These are phyloP conservation scores for Lasiosphaeriaceae sp. DNA, from an alignment of 495 filamentous ascomycete species.

Conservation along the genomic window DNA sequence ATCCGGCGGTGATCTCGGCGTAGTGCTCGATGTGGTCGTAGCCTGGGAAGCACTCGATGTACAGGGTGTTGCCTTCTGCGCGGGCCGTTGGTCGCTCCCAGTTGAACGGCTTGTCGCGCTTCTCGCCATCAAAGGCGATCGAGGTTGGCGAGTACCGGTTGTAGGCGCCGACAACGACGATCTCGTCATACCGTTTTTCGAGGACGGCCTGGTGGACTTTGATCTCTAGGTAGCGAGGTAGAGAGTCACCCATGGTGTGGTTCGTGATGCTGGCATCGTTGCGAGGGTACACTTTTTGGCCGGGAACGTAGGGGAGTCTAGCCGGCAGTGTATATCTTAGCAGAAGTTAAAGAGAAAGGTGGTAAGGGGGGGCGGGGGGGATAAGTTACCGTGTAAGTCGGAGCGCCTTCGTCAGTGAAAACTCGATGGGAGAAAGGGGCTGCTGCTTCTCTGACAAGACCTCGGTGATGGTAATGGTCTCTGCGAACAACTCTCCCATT, in stretches of 20 bases:
- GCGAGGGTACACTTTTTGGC: conserved; percentile 4
- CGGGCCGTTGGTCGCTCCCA: conserved; percentile 11
- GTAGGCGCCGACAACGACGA: conserved; percentile 6
- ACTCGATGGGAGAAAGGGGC: too few species aligned
- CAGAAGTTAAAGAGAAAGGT: too few species aligned
- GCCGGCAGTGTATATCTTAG: too few species aligned
- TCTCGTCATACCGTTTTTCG: conserved; percentile 5
- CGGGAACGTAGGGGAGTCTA: too few species aligned
- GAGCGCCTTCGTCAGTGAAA: too few species aligned
- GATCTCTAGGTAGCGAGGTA: conserved; percentile 10
- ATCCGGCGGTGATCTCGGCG: conserved; percentile 8
- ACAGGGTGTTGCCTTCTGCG: neutral
- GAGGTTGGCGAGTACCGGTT: neutral
- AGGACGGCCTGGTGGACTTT: conserved; percentile 13
- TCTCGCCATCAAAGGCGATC: conserved; percentile 7
- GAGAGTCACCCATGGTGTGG: conserved; percentile 14
- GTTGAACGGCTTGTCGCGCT: conserved; percentile 15
- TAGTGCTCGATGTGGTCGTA: conserved; percentile 11
- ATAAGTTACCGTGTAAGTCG: too few species aligned
- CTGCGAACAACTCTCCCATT: too few species aligned
- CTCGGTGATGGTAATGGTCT: too few species aligned
- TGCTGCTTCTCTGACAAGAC: too few species aligned
- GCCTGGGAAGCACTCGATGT: conserved; percentile 10
- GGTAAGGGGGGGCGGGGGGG: too few species aligned
- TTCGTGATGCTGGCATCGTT: neutral